Base-by-base conservation (phyloP, 1,139 yeast genomes). In the Taphrina confusa region DNA sequence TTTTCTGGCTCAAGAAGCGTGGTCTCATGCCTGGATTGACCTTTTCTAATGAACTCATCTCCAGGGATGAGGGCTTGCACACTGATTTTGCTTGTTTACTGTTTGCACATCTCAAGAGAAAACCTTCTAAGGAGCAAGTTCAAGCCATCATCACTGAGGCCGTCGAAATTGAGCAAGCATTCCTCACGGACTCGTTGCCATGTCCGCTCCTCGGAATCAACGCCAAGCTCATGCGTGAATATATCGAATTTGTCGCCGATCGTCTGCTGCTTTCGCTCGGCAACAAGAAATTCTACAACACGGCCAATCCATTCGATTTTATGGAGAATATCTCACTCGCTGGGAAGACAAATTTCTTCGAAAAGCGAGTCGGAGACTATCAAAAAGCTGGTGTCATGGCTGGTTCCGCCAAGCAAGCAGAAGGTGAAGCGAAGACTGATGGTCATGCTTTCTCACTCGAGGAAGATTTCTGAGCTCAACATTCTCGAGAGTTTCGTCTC, bases 351-450 rank as follows among this genome's bases (percentile, higher is more conserved):
- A 92, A 92, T 80, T 92, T 94, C 82, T 92, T 92, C 73, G 99
- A 92, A 81, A 92, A 92, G 83, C 87, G 97, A 77, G 98, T 92
- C 65, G 87, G 96, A 64, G 99, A 94, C 76, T 94, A 94, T 78
- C 97, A 92, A 78, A 92, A 92, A 80, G 97, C 97, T 61, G 97
- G 97, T 78, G 98, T 92, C 70, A 92, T 92, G 95, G 90, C 86
- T 61, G 75, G 76, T 54, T 72, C 80, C 55, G 79, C 74, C 63
- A 69, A 75, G 54, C 74, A 72, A 62, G 69, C 71, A 46, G 75
- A 71, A 45, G 80, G 78, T 66, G 78, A 79, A 47, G 78, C 80
- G 69, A 71, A 46, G 30, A 40, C 61, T 33, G 66, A 62, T 31
- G 63, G 60, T 9, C 61, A 62, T 36, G 57, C 61, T 12, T 76